Evolutionary conservation across 495 filamentous ascomycete genomes (phyloP).

Genomic region (Bathelium albidoporum): DNA sequence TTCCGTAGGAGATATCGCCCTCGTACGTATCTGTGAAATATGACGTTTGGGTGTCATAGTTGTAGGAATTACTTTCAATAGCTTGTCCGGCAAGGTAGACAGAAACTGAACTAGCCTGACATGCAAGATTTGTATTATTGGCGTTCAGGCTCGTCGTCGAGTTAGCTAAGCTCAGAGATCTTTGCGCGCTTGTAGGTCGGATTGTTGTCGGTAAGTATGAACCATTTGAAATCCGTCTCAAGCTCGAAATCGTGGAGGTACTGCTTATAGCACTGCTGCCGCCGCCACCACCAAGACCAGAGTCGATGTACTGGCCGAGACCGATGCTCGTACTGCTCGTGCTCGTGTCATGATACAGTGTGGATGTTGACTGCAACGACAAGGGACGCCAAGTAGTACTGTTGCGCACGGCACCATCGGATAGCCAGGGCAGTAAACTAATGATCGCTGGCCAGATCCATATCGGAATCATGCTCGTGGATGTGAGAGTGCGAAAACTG

Average conservation of each 20-base stretch:
- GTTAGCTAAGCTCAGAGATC: background rate
- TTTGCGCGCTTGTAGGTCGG: background rate
- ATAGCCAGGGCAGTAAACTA: background rate
- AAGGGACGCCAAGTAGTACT: background rate
- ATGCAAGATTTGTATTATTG: background rate
- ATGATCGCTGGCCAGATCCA: background rate
- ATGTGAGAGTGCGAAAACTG: no score
- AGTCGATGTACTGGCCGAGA: background rate
- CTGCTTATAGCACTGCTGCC: background rate
- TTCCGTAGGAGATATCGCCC: background rate
- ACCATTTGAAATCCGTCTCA: background rate
- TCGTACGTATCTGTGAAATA: background rate
- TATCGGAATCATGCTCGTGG: background rate
- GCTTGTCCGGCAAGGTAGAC: background rate
- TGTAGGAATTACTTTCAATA: background rate
- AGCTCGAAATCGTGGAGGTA: background rate
- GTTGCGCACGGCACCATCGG: background rate
- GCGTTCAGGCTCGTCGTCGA: background rate
- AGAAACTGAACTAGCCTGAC: background rate
- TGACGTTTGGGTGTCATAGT: background rate
- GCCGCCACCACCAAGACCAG: conserved; percentile 1
- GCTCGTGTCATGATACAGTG: background rate
- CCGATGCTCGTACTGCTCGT: background rate
- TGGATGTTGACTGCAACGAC: background rate
- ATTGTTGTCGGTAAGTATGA: background rate